Evolutionary conservation across 108 stramenopile genomes (phyloP).

Genomic region (Aureococcus anophagefferens): DNA sequence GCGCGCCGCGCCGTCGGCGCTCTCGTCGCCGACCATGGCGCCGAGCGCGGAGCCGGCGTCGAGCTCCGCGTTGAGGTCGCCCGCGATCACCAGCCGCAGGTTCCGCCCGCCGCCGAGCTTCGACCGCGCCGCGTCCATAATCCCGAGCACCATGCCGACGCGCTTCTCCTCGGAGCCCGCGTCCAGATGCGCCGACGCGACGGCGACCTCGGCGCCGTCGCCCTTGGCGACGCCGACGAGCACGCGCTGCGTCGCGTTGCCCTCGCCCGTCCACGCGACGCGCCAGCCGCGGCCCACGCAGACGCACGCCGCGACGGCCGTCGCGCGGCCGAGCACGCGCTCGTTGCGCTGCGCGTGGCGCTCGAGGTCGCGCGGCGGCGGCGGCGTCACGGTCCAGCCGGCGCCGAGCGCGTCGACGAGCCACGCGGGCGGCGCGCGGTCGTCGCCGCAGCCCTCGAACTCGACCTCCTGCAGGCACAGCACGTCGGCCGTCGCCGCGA

Average conservation of each 20-base stretch:
- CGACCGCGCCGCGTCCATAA: no score
- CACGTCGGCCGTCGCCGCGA: neutral
- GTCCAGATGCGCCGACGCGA: neutral
- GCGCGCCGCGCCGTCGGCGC: neutral
- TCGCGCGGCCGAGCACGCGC: neutral
- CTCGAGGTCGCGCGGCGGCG: neutral
- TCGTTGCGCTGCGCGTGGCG: neutral
- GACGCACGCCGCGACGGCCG: neutral
- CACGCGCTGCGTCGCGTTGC: neutral
- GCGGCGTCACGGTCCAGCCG: neutral
- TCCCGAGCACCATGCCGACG: neutral
- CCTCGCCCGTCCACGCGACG: neutral
- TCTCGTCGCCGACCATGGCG: neutral
- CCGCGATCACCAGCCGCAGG: neutral
- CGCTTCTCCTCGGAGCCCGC: neutral
- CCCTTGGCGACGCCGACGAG: neutral
- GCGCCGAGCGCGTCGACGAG: no score
- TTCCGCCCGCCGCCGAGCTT: neutral
- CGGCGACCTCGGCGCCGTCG: neutral
- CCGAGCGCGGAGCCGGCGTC: neutral
- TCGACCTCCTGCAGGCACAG: neutral
- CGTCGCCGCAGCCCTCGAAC: neutral
- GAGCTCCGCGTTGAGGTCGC: neutral
- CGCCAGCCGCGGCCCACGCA: neutral
- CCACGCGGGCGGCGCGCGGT: no score